Conservation (phyloP, 208 protist genomes). For the Leptomonas pyrrhocoris region DNA sequence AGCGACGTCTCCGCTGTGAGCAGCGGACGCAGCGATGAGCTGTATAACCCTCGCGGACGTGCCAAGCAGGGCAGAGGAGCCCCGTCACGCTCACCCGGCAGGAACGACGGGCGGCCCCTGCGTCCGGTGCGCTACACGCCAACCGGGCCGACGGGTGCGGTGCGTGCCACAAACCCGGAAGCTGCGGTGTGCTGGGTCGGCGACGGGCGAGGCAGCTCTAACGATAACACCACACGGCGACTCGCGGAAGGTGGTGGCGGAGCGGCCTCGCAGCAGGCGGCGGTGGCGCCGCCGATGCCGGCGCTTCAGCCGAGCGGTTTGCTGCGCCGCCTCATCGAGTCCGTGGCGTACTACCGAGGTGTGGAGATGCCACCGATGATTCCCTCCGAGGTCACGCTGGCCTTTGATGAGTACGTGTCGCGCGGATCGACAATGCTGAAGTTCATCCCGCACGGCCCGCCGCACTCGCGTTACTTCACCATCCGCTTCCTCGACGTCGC, state of each 20-base stretch:
- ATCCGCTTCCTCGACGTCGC: slow-evolving; percentile 60
- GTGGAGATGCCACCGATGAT: slow-evolving; percentile 35
- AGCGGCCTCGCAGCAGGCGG: neutral
- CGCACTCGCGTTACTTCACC: slow-evolving; percentile 65
- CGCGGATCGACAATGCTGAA: slow-evolving; percentile 57
- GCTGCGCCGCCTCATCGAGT: slow-evolving; percentile 47
- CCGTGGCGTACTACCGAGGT: slow-evolving; percentile 49
- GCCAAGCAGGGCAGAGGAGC: neutral
- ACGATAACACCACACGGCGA: neutral
- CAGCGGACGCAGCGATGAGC: neutral
- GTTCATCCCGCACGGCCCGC: slow-evolving; percentile 51
- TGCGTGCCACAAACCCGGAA: neutral
- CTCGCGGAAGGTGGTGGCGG: neutral
- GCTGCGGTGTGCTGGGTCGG: slow-evolving; percentile 7
- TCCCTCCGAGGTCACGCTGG: slow-evolving; percentile 63
- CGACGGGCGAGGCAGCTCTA: neutral
- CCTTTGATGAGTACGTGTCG: slow-evolving; percentile 70
- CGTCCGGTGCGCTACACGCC: slow-evolving; percentile 12
- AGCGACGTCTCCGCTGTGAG: neutral
- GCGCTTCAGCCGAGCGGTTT: slow-evolving; percentile 41
- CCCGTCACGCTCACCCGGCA: neutral
- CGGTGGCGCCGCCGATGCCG: slow-evolving; percentile 15
- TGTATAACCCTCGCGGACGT: neutral
- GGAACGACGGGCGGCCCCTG: neutral
- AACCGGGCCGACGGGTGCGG: neutral